A percentile compares a stretch with the other conserved stretches of the same genome.
Conservation (phyloP, 2,329 filamentous ascomycete species). For the Acrocalymma vagum region DNA sequence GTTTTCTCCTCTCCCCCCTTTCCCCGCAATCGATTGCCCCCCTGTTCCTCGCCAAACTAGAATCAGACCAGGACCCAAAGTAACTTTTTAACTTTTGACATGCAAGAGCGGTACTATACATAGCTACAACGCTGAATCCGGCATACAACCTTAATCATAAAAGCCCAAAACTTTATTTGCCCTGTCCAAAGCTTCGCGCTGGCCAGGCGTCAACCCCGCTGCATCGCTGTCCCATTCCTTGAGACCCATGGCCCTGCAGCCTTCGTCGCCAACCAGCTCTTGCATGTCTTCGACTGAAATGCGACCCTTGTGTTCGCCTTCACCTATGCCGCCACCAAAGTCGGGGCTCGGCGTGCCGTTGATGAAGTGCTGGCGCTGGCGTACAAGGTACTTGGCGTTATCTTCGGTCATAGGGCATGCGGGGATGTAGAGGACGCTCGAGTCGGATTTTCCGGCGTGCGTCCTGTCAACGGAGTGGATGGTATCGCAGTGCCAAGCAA, state of each 20-base stretch:
- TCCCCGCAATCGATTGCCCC: no score
- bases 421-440: slow-evolving; percentile 88
- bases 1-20: no score
- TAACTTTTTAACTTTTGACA: no score
- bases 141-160: slow-evolving; percentile 31
- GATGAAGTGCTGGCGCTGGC: slow-evolving; percentile 76
- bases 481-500: slow-evolving; percentile 80
- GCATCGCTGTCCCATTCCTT: slow-evolving; percentile 58
- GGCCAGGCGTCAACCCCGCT: slow-evolving; percentile 57
- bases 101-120: no score
- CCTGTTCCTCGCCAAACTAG: no score
- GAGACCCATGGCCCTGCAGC: slow-evolving; percentile 64
- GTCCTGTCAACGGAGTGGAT: slow-evolving; percentile 86
- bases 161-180: slow-evolving; percentile 67
- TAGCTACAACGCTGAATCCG: no score
- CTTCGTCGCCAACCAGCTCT: slow-evolving; percentile 53
- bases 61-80: no score
- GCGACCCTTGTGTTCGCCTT: slow-evolving; percentile 59
- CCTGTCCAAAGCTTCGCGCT: slow-evolving; percentile 59
- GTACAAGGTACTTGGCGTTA: slow-evolving; percentile 75
- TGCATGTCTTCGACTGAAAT: slow-evolving; percentile 49
- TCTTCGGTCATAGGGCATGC: slow-evolving; percentile 80
- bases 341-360: slow-evolving; percentile 62
- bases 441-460: slow-evolving; percentile 76
- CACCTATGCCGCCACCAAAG: slow-evolving; percentile 69